phyloP scores from a whole-genome alignment of 2,329 filamentous ascomycete genomes.

The Trichothecium roseum region DNA sequence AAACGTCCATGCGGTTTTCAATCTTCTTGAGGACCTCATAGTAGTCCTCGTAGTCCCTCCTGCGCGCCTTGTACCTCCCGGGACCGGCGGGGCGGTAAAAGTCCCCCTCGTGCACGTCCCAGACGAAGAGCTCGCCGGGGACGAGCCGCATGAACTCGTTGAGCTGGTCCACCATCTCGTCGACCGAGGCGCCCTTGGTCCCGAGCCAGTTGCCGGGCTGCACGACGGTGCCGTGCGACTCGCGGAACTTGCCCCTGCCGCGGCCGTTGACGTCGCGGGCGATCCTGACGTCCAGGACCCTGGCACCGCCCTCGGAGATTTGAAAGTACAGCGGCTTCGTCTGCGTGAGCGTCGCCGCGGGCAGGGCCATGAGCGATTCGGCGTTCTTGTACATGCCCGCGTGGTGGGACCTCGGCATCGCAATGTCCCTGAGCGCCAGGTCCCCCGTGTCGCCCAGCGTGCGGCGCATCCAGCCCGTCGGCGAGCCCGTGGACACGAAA shows the following conservation, averaged over 20 bases:
- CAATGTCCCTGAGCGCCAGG: slow-evolving; percentile 16
- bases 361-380: background rate
- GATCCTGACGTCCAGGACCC: slow-evolving; percentile 16
- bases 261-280: no score
- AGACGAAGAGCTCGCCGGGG: slow-evolving; percentile 23
- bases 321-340: slow-evolving; percentile 16
- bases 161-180: slow-evolving; percentile 16
- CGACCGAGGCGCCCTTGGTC: slow-evolving; percentile 9
- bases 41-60: slow-evolving; percentile 6
- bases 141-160: slow-evolving; percentile 16
- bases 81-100: no score
- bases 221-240: slow-evolving; percentile 14
- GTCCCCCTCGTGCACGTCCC: slow-evolving; percentile 14
- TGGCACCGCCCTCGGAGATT: slow-evolving; percentile 15
- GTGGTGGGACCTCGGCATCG: slow-evolving; percentile 20
- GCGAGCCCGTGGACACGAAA: slow-evolving; percentile 14
- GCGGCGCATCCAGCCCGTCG: slow-evolving; percentile 18
- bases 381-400: slow-evolving; percentile 14
- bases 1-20: slow-evolving; percentile 11
- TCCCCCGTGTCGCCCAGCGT: slow-evolving; percentile 15
- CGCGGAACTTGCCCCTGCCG: slow-evolving; percentile 6
- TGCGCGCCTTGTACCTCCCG: slow-evolving; percentile 4
- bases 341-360: slow-evolving; percentile 9
- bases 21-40: slow-evolving; percentile 12
- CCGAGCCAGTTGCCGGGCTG: background rate